phyloP scores from a whole-genome alignment of 257 asterid genomes.

The Knoxia roxburghii region DNA sequence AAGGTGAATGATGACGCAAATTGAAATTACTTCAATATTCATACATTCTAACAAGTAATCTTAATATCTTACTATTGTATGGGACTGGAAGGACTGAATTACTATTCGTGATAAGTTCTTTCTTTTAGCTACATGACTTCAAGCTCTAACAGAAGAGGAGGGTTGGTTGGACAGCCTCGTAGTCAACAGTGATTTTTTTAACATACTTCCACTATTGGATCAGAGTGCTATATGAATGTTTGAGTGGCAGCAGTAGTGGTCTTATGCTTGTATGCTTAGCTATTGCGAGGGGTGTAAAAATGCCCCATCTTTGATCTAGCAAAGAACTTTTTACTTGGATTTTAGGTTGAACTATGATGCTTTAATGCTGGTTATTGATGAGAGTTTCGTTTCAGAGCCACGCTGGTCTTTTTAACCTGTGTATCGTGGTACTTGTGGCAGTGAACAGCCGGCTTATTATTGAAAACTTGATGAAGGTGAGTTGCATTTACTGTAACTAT shows the following conservation, averaged over 20 bases:
- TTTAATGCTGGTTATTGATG: conserved; percentile 22
- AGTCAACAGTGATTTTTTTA: not conserved
- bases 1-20: not conserved
- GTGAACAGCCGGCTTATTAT: conserved; percentile 96
- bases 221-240: not conserved
- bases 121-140: not conserved
- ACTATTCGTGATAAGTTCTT: not conserved
- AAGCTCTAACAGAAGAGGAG: not conserved
- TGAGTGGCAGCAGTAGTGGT: not conserved
- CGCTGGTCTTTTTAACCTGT: conserved; percentile 97
- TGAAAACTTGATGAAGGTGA: conserved; percentile 95
- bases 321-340: not conserved
- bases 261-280: not conserved
- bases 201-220: not conserved
- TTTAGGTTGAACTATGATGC: not conserved
- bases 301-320: not conserved
- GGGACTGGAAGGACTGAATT: not conserved
- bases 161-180: not conserved
- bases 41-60: too few relatives aligned
- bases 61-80: not conserved
- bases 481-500: conserved; percentile 13
- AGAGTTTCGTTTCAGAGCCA: conserved; percentile 72
- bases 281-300: not conserved
- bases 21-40: too few relatives aligned
- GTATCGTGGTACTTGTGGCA: conserved; percentile 97